phyloP scores from a whole-genome alignment of 371 early-diverging fungal species.

The Actinomortierella ambigua region DNA sequence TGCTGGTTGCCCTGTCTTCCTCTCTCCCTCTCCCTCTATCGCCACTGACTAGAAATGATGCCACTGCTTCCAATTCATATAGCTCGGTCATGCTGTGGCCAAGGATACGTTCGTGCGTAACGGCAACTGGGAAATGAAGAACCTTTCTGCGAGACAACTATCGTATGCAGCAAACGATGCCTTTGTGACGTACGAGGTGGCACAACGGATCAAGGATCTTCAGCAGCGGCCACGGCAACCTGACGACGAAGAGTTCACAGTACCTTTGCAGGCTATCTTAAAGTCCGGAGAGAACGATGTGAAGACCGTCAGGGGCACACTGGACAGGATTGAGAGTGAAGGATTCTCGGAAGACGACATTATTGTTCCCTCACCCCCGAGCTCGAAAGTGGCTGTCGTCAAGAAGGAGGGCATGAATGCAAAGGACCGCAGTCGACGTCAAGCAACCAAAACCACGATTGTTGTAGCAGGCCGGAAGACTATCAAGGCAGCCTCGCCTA shows the following conservation, averaged over 20 bases:
- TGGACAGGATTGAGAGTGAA: too few relatives aligned
- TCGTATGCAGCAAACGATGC: conserved; percentile 67
- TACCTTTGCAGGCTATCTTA: conserved; percentile 17
- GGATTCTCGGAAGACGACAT: too few relatives aligned
- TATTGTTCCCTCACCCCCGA: too few relatives aligned
- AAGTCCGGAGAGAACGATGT: too few relatives aligned
- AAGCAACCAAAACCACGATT: too few relatives aligned
- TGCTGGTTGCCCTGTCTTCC: neutral
- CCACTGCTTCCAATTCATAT: too few relatives aligned
- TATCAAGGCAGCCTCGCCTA: too few relatives aligned
- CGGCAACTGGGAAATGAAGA: conserved; percentile 54
- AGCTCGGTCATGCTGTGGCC: conserved; percentile 54
- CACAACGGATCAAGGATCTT: conserved; percentile 20
- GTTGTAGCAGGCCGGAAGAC: too few relatives aligned
- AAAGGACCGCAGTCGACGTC: too few relatives aligned
- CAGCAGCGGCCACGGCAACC: conserved; percentile 1
- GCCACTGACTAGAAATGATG: neutral
- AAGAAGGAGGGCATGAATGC: too few relatives aligned
- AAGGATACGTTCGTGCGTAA: conserved; percentile 46
- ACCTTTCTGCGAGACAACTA: conserved; percentile 44
- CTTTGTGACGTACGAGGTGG: conserved; percentile 52
- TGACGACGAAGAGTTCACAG: conserved; percentile 12
- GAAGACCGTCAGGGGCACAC: too few relatives aligned
- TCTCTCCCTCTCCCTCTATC: neutral
- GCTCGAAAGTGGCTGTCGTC: too few relatives aligned